A percentile compares a stretch with the other conserved stretches of the same genome.
These are phyloP conservation scores for Penicillium sp. DNA, from an alignment of 2,329 filamentous ascomycete genomes.

Conservation along the genomic window DNA sequence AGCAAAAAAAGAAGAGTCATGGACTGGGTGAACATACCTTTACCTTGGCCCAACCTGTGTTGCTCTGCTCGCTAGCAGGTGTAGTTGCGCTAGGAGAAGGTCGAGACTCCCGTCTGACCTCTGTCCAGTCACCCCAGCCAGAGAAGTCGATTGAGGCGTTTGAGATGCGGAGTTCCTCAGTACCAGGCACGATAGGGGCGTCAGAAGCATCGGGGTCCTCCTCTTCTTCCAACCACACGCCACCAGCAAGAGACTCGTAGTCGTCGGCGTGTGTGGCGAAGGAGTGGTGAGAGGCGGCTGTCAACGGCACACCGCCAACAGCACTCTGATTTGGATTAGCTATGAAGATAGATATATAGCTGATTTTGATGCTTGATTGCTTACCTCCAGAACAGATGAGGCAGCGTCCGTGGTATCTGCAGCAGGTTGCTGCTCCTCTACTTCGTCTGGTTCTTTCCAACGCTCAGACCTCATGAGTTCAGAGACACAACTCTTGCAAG, in stretches of 20 bases:
- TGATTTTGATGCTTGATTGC: too few species aligned
- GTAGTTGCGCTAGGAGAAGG: neutral
- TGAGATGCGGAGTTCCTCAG: neutral
- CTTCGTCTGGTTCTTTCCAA: slow-evolving; percentile 17
- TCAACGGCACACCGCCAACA: neutral
- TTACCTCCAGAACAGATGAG: neutral
- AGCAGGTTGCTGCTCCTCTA: neutral
- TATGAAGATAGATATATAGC: neutral
- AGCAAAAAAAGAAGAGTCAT: neutral
- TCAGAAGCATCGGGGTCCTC: too few species aligned
- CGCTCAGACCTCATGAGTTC: slow-evolving; percentile 30
- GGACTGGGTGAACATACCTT: slow-evolving; percentile 3
- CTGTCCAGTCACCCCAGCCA: neutral
- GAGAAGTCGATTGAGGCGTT: neutral
- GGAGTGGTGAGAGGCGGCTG: neutral
- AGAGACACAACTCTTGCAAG: slow-evolving; percentile 40
- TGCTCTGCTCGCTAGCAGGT: neutral
- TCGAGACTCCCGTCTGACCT: neutral
- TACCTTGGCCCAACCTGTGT: slow-evolving; percentile 8
- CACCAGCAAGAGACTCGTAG: slow-evolving; percentile 16
- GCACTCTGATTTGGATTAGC: slow-evolving; percentile 3
- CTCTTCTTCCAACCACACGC: slow-evolving; percentile 7
- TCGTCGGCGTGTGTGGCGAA: neutral
- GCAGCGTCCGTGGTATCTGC: neutral
- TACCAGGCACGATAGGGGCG: neutral